Conservation (phyloP, 2,329 filamentous ascomycete species). For the Botrytis fragariae region DNA sequence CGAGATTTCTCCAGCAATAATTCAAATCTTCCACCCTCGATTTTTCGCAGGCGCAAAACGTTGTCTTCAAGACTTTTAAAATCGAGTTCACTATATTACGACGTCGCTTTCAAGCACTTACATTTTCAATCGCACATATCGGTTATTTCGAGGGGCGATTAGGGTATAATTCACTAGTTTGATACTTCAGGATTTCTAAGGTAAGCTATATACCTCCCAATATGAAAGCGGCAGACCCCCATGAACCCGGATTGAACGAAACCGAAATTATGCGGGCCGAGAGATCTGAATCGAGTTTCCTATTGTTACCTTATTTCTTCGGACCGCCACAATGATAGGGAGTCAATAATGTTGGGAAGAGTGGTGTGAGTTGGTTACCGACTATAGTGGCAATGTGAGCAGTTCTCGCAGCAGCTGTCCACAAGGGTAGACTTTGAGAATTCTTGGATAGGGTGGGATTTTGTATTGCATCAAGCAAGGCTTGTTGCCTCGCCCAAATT, state of each 20-base stretch:
- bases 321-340: neutral
- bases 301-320: neutral
- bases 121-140: constrained; percentile 31
- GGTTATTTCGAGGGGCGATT: constrained; percentile 30
- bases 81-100: constrained; percentile 28
- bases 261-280: neutral
- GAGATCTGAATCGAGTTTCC: neutral
- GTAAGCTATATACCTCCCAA: constrained; percentile 29
- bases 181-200: constrained; percentile 29
- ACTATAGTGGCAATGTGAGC: constrained; percentile 12
- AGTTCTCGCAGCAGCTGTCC: constrained; percentile 3
- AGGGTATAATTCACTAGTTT: constrained; percentile 31
- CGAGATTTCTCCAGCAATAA: constrained; percentile 35
- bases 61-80: constrained; percentile 32
- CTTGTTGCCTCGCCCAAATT: constrained; percentile 13
- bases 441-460: neutral
- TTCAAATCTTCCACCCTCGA: constrained; percentile 35
- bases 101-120: constrained; percentile 26
- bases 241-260: constrained; percentile 2
- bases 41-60: constrained; percentile 36
- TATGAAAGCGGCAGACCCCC: constrained; percentile 29
- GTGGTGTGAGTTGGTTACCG: neutral
- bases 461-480: constrained; percentile 14
- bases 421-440: neutral
- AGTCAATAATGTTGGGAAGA: neutral